These are phyloP conservation scores for Zygnema cylindricum DNA, from an alignment of 139 green algal species.

Conservation along the genomic window DNA sequence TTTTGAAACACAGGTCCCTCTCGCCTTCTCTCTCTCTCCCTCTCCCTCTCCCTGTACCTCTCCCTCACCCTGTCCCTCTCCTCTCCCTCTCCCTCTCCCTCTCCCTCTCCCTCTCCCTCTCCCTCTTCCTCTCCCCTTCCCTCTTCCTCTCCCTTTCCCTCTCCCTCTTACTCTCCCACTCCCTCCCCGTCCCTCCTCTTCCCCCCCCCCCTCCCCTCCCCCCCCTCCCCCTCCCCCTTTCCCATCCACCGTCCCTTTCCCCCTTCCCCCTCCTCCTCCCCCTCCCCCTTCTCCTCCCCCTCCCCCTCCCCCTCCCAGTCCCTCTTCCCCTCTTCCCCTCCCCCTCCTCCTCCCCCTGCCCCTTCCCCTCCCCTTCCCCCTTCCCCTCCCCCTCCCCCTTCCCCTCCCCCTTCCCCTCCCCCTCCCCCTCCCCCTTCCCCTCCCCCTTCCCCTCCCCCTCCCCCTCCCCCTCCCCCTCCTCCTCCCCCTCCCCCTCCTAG, in stretches of 20 bases:
- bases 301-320: background rate
- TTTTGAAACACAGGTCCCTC: no score
- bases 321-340: background rate
- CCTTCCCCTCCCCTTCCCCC: slow-evolving; percentile 81
- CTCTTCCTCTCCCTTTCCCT: slow-evolving; percentile 6
- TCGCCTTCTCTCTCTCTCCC: slow-evolving; percentile 29
- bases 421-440: background rate
- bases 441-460: background rate
- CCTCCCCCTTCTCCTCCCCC: background rate
- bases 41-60: background rate
- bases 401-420: background rate
- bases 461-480: background rate
- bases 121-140: background rate
- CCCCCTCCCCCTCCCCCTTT: slow-evolving; percentile 1
- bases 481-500: background rate
- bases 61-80: background rate
- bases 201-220: background rate
- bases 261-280: background rate
- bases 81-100: background rate
- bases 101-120: slow-evolving; percentile 47
- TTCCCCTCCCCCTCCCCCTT: background rate
- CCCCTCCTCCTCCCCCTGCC: background rate
- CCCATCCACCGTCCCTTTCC: background rate
- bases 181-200: slow-evolving; percentile 36
- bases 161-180: background rate